phyloP scores from a whole-genome alignment of 768 basidiomycete species.

The Podaxis sp. region DNA sequence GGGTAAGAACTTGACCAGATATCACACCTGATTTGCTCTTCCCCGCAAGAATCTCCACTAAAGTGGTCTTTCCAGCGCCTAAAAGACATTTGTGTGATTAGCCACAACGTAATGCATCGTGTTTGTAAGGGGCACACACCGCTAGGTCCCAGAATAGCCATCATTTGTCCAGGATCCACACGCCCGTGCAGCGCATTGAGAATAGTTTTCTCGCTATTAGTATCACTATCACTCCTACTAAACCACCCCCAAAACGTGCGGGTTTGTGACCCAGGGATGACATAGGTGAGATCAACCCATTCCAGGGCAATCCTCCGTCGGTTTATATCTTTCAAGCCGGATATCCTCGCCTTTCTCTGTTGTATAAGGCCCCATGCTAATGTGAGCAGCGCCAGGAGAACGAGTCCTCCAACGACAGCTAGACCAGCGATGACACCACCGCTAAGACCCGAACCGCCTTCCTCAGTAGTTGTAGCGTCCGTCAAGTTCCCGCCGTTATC shows the following conservation, averaged over 20 bases:
- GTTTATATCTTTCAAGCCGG: constrained; percentile 34
- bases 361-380: constrained; percentile 59
- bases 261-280: constrained; percentile 38
- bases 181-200: constrained; percentile 69
- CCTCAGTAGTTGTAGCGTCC: constrained; percentile 23
- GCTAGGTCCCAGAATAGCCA: constrained; percentile 91
- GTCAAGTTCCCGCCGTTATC: constrained; percentile 48
- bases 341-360: constrained; percentile 62
- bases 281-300: constrained; percentile 72
- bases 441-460: constrained; percentile 49
- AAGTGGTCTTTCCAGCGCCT: constrained; percentile 88
- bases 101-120: constrained; percentile 1
- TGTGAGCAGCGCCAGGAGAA: constrained; percentile 56
- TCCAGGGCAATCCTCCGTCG: constrained; percentile 60
- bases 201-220: constrained; percentile 57
- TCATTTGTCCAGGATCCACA: constrained; percentile 79
- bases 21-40: constrained; percentile 74
- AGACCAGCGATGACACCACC: constrained; percentile 90
- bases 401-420: constrained; percentile 74
- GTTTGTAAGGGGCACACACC: constrained; percentile 42
- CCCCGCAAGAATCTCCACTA: constrained; percentile 88
- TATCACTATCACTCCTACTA: constrained; percentile 17
- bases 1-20: constrained; percentile 65
- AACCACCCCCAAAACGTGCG: constrained; percentile 15
- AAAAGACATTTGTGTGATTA: background rate